Evolutionary conservation across 192 early-diverging fungal genomes (phyloP).

Genomic region (Entomortierella parvispora): DNA sequence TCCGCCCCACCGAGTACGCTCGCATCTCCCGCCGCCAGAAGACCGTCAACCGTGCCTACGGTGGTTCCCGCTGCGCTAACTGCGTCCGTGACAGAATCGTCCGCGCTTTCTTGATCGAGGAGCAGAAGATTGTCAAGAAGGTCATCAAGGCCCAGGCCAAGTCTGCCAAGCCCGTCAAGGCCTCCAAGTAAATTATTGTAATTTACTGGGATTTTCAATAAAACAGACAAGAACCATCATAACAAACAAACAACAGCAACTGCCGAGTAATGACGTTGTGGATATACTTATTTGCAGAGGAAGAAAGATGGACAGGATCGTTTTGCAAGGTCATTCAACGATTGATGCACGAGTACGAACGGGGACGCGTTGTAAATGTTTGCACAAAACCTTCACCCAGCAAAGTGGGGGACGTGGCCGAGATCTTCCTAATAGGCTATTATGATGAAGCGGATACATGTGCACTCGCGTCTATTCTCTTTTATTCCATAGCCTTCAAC

Average conservation of each 20-base stretch:
- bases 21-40: conserved; percentile 93
- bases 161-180: conserved; percentile 48
- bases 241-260: not conserved
- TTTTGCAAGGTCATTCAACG: too few relatives aligned
- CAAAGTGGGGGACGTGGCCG: too few relatives aligned
- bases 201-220: not conserved
- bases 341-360: too few relatives aligned
- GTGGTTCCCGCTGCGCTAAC: conserved; percentile 92
- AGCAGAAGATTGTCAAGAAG: conserved; percentile 99
- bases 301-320: too few relatives aligned
- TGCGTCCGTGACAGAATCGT: conserved; percentile 89
- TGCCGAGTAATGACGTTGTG: too few relatives aligned
- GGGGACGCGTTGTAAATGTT: too few relatives aligned
- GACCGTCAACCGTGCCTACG: conserved; percentile 95
- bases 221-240: not conserved
- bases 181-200: conserved; percentile 27
- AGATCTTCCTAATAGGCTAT: too few relatives aligned
- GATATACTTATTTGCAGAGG: too few relatives aligned
- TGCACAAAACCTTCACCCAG: too few relatives aligned
- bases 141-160: conserved; percentile 85
- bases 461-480: too few relatives aligned
- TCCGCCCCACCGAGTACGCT: conserved; percentile 93
- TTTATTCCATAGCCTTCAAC: too few relatives aligned
- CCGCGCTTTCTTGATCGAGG: conserved; percentile 98
- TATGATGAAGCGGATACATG: too few relatives aligned